Evolutionary conservation across 2,329 filamentous ascomycete species (phyloP).

Genomic region (Fusarium scirpi): DNA sequence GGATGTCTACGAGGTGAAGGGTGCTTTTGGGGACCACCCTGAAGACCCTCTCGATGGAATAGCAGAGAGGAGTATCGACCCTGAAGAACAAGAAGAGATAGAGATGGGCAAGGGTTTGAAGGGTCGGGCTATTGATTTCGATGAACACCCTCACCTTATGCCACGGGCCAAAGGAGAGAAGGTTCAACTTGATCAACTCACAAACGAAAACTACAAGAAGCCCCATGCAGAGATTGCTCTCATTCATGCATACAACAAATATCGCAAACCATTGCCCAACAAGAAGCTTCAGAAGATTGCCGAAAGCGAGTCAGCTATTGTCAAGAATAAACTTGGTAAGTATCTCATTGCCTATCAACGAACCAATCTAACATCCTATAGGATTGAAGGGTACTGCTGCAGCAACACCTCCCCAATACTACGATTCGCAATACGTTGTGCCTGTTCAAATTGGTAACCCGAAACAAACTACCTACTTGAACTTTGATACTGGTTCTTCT

Average conservation of each 20-base stretch:
- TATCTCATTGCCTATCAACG: not conserved
- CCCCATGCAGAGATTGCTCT: conserved; percentile 50
- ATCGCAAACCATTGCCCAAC: conserved; percentile 49
- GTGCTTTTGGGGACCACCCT: conserved; percentile 3
- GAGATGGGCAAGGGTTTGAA: not conserved
- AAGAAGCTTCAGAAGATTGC: conserved; percentile 41
- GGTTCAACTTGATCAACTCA: conserved; percentile 50
- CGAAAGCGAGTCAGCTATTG: conserved; percentile 30
- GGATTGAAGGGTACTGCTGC: conserved; percentile 41
- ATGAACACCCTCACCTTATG: conserved; percentile 18
- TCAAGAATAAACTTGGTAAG: conserved; percentile 45
- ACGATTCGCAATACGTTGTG: conserved; percentile 69
- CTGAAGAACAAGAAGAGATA: conserved; percentile 8
- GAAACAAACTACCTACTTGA: conserved; percentile 69
- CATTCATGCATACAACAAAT: conserved; percentile 54
- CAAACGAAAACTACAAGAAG: conserved; percentile 51
- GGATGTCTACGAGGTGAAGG: conserved; percentile 3
- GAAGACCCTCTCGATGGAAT: conserved; percentile 8
- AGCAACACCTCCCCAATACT: conserved; percentile 48
- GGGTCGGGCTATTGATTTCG: conserved; percentile 8
- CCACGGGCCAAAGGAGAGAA: conserved; percentile 26
- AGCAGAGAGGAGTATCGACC: not conserved
- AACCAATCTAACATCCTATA: not conserved
- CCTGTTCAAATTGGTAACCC: conserved; percentile 72
- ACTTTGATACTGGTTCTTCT: conserved; percentile 75